Conservation (phyloP, 148 eudicot genomes). For the Silene conica region DNA sequence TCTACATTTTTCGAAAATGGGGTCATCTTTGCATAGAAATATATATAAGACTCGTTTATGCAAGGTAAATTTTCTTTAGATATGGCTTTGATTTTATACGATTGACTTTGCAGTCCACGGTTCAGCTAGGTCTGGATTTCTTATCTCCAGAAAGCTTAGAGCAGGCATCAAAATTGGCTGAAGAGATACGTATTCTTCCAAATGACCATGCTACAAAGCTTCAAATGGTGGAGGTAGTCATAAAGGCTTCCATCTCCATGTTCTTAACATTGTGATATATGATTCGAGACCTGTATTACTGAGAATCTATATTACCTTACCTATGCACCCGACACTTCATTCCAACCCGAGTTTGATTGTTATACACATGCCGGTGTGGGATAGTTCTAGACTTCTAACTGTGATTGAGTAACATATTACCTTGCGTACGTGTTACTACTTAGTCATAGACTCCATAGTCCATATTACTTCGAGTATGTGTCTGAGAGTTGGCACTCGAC, state of each 20-base stretch:
- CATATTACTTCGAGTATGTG: too few relatives aligned
- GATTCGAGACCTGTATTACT: background rate
- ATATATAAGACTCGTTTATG: background rate
- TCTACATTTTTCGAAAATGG: background rate
- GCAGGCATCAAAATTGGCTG: conserved; percentile 65
- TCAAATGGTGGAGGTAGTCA: conserved; percentile 82
- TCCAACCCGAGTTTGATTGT: too few relatives aligned
- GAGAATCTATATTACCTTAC: too few relatives aligned
- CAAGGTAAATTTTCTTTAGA: background rate
- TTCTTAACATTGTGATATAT: conserved; percentile 4
- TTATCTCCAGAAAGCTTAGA: conserved; percentile 86
- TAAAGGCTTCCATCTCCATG: conserved; percentile 6
- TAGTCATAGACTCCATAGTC: too few relatives aligned
- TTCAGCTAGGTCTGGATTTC: conserved; percentile 89
- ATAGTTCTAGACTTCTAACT: too few relatives aligned
- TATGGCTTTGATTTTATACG: conserved; percentile 4
- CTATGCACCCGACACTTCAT: too few relatives aligned
- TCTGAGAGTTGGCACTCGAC: too few relatives aligned
- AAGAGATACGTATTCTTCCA: conserved; percentile 87
- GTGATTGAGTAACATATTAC: too few relatives aligned
- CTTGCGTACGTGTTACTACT: too few relatives aligned
- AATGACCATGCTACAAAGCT: conserved; percentile 84
- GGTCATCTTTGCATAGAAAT: background rate
- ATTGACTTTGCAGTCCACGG: conserved; percentile 64
- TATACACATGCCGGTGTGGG: too few relatives aligned